phyloP scores from a whole-genome alignment of 345 rosid genomes.

The Rhizophora mangle region DNA sequence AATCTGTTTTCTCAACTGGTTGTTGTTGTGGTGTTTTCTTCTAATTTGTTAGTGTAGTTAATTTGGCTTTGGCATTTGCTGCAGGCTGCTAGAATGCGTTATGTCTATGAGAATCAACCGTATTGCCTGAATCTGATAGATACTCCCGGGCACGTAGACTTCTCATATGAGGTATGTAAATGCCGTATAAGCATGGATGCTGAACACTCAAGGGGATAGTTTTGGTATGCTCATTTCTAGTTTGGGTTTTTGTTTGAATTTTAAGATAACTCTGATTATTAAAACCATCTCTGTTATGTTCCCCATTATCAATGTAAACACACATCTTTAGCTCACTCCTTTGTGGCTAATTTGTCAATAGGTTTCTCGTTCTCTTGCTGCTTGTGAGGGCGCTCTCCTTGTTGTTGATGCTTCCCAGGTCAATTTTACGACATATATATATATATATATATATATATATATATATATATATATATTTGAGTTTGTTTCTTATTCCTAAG shows the following conservation, averaged over 20 bases:
- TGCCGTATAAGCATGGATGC: too few species aligned
- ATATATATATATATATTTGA: background rate
- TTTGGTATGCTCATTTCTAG: too few species aligned
- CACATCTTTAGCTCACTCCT: too few species aligned
- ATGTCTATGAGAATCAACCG: conserved; percentile 49
- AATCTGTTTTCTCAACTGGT: background rate
- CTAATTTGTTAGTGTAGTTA: conserved; percentile 6
- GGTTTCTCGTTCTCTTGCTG: conserved; percentile 99
- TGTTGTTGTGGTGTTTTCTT: background rate
- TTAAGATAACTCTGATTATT: too few species aligned
- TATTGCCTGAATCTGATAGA: conserved; percentile 92
- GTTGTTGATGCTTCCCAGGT: conserved; percentile 99
- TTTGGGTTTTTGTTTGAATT: too few species aligned
- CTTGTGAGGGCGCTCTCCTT: conserved; percentile 99
- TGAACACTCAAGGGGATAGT: too few species aligned
- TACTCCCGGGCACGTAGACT: conserved; percentile 98
- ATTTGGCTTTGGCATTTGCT: conserved; percentile 8
- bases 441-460: too few species aligned
- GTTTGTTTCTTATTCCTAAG: background rate
- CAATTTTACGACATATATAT: background rate
- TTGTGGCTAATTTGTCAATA: conserved; percentile 15
- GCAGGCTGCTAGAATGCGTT: conserved; percentile 99
- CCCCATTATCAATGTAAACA: too few species aligned
- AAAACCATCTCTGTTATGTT: too few species aligned
- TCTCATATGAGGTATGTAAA: conserved; percentile 78